Evolutionary conservation across 345 rosid species (phyloP).

Genomic region (Ceriops tagal): DNA sequence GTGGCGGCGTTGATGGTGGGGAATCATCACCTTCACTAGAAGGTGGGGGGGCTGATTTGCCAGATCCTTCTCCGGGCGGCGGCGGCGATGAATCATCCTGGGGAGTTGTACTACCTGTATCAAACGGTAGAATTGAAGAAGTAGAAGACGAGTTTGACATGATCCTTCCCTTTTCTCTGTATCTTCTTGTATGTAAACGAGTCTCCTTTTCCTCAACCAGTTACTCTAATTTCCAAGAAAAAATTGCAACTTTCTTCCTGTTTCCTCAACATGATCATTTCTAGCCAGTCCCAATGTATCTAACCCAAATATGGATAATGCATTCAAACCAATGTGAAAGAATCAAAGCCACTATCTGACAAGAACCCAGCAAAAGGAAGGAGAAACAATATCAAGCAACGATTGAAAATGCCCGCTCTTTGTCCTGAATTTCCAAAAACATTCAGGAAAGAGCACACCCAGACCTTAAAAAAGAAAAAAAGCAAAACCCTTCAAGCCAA

Average conservation of each 20-base stretch:
- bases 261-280: neutral
- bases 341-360: neutral
- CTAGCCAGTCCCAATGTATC: too few species aligned
- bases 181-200: neutral
- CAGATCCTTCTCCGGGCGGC: neutral
- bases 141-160: conserved; percentile 41
- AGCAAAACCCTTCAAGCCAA: too few species aligned
- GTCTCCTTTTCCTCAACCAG: neutral
- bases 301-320: too few species aligned
- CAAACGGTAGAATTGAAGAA: too few species aligned
- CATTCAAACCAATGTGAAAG: neutral
- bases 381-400: too few species aligned
- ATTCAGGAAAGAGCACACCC: too few species aligned
- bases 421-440: too few species aligned
- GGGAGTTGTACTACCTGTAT: too few species aligned
- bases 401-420: too few species aligned
- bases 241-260: neutral
- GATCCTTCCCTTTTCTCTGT: neutral
- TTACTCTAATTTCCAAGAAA: neutral
- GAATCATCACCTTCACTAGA: neutral
- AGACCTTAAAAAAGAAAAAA: too few species aligned
- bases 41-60: conserved; percentile 11
- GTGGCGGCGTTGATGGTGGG: conserved; percentile 22
- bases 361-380: neutral
- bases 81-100: neutral